phyloP scores from a whole-genome alignment of 1,284 basidiomycete genomes.

The Trametes sp. region DNA sequence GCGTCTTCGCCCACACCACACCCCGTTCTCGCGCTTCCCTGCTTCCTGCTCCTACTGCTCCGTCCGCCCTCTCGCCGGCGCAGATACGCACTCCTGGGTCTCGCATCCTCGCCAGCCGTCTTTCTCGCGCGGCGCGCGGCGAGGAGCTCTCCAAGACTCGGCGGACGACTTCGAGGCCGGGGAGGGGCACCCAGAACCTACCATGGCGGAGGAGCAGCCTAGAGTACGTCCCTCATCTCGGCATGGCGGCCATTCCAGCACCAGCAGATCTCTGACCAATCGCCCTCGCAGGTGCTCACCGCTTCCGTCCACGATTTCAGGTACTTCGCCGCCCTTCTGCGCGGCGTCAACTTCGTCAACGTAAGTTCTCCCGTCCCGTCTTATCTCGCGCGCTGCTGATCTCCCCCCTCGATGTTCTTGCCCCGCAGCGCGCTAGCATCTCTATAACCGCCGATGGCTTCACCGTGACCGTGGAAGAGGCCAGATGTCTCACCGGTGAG shows the following conservation, averaged over 20 bases:
- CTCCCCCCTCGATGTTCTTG: conserved; percentile 22
- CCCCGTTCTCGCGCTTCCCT: conserved; percentile 10
- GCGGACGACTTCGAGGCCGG: not conserved
- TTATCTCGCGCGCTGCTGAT: conserved; percentile 17
- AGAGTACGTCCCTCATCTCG: conserved; percentile 29
- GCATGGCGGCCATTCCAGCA: conserved; percentile 22
- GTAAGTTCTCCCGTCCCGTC: conserved; percentile 48
- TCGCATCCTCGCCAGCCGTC: not conserved
- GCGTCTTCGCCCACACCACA: conserved; percentile 3
- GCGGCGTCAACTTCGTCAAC: conserved; percentile 81
- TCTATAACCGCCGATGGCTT: conserved; percentile 76
- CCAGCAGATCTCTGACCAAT: conserved; percentile 30
- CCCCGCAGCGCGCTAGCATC: conserved; percentile 76
- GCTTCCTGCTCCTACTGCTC: conserved; percentile 10
- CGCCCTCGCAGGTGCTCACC: conserved; percentile 64
- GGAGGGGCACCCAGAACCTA: conserved; percentile 27
- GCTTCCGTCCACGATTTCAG: conserved; percentile 84
- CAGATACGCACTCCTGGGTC: conserved; percentile 4
- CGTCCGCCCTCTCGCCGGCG: conserved; percentile 1
- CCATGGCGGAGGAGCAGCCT: conserved; percentile 31
- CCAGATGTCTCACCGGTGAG: conserved; percentile 78
- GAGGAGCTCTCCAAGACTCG: not conserved
- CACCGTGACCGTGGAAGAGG: conserved; percentile 87
- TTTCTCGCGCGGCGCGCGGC: not conserved
- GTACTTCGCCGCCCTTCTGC: conserved; percentile 75